A percentile compares a stretch with the other conserved stretches of the same genome.
Evolutionary conservation across 2,329 filamentous ascomycete species (phyloP).

Genomic region (Monosporascus sp.): DNA sequence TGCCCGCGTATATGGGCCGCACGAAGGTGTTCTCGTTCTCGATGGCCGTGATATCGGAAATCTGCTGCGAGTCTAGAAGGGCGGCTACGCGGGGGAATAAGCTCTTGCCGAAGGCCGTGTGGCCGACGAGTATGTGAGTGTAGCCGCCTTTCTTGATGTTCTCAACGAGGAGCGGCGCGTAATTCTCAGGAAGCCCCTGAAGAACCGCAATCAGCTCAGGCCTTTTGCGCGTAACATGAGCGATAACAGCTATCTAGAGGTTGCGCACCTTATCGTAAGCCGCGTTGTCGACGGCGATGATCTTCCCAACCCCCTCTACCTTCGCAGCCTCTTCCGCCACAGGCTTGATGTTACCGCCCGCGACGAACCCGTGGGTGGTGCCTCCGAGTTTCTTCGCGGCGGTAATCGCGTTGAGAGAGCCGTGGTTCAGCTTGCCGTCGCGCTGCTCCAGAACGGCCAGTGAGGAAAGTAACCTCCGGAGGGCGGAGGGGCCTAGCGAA

Average conservation of each 20-base stretch:
- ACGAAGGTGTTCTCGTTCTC: slow-evolving; percentile 92
- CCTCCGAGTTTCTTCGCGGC: slow-evolving; percentile 85
- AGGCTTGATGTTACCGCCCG: slow-evolving; percentile 69
- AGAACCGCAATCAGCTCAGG: neutral
- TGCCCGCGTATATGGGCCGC: slow-evolving; percentile 94
- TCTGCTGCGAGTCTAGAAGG: slow-evolving; percentile 84
- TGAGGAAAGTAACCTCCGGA: slow-evolving; percentile 73
- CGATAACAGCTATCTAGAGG: no score
- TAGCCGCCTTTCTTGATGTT: slow-evolving; percentile 96
- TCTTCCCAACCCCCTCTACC: slow-evolving; percentile 84
- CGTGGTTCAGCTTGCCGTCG: slow-evolving; percentile 77
- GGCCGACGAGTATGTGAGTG: slow-evolving; percentile 83
- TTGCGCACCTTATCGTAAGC: slow-evolving; percentile 79
- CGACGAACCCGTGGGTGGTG: slow-evolving; percentile 78
- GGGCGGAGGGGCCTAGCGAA: slow-evolving; percentile 43
- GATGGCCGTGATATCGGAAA: slow-evolving; percentile 85
- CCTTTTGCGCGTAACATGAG: no score
- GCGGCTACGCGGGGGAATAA: slow-evolving; percentile 87
- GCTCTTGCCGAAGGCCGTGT: slow-evolving; percentile 96
- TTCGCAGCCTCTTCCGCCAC: slow-evolving; percentile 83
- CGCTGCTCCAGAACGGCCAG: slow-evolving; percentile 89
- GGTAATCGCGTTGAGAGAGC: slow-evolving; percentile 78
- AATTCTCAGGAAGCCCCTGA: slow-evolving; percentile 88
- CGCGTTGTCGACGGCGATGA: slow-evolving; percentile 80
- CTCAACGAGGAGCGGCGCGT: slow-evolving; percentile 84